Evolutionary conservation across 2,329 filamentous ascomycete genomes (phyloP).

Genomic region (Mycosphaerella sp.): DNA sequence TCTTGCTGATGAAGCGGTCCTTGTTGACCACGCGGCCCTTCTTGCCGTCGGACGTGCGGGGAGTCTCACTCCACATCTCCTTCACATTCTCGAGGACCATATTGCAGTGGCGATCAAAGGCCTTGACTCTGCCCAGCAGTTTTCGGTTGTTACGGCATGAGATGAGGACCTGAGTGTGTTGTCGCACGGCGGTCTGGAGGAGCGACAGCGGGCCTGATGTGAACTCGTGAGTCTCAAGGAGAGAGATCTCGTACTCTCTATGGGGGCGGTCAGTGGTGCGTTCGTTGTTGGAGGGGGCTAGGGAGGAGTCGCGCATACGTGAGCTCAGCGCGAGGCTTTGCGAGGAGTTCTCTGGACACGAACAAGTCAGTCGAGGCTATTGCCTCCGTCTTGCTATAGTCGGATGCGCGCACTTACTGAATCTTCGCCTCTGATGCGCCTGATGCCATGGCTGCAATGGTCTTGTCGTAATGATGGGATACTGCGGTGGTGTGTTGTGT

Average conservation of each 20-base stretch:
- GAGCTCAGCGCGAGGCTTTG: conserved; percentile 82
- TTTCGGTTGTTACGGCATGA: conserved; percentile 98
- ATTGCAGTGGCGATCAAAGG: conserved; percentile 98
- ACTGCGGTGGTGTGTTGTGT: neutral
- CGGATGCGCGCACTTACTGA: conserved; percentile 4
- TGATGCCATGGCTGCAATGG: neutral
- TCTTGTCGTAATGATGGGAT: neutral
- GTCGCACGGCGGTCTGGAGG: conserved; percentile 91
- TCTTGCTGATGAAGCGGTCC: conserved; percentile 96
- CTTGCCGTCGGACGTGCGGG: conserved; percentile 73
- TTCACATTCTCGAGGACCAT: conserved; percentile 97
- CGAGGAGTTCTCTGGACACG: conserved; percentile 62
- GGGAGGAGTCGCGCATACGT: conserved; percentile 57
- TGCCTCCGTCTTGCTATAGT: neutral
- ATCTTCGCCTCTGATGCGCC: conserved; percentile 17
- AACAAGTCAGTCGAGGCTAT: neutral
- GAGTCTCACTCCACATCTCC: conserved; percentile 99
- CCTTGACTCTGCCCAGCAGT: conserved; percentile 92
- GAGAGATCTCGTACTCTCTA: conserved; percentile 85
- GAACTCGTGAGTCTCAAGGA: conserved; percentile 74
- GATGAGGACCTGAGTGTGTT: conserved; percentile 92
- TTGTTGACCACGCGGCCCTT: conserved; percentile 91
- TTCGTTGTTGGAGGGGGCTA: neutral
- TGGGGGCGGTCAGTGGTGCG: conserved; percentile 10
- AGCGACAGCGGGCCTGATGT: conserved; percentile 80